Base-by-base conservation (phyloP, 257 asterid species). In the Scutellaria galericulata region DNA sequence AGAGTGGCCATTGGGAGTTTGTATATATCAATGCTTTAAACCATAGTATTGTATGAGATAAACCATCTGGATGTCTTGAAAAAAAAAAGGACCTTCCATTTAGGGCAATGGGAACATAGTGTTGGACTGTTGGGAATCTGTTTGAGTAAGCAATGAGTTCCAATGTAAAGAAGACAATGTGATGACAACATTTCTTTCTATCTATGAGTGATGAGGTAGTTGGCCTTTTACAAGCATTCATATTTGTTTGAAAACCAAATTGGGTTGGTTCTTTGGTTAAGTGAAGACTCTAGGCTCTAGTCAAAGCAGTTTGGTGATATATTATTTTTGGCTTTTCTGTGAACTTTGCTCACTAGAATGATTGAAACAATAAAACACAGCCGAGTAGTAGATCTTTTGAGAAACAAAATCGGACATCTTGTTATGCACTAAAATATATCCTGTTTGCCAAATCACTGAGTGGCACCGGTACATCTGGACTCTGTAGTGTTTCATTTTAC, bases 401-500 rank as follows among this genome's bases (percentile, higher is more conserved):
- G 57, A 22, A 73, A 73, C 55, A 41, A 64, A 71, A 64, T 50
- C 24, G 55, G 70, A 57, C 22, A 50, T 72, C 70, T 13, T 71
- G 52, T 52, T 68, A 51, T 52, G 24, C 42, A 68, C 76, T 73
- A 42, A 20, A 46, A 41, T 10, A 42, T 13, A 5, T 13, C 70
- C 9, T 58, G 24, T 52, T 18, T 40, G 45, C 68, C 7, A 14
- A 51, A 70, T 59, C 61, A 66, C 46, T 48, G 6, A 71, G 41
- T 39, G 45, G 40, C 40, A 40, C 24, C 1, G 47, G 51, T 10
- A 58, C 13, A 51, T 64, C 44, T 48, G 60, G 53, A 8, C 20
- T 53, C 12, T 64, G 41, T 48, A 66, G 10, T 46, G 61, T 24
- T 65, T 58, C 22, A 42, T 73, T 67, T 37, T 64, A 50, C 65